These are phyloP conservation scores for Lojkania enalia DNA, from an alignment of 2,329 filamentous ascomycete genomes.

Conservation along the genomic window DNA sequence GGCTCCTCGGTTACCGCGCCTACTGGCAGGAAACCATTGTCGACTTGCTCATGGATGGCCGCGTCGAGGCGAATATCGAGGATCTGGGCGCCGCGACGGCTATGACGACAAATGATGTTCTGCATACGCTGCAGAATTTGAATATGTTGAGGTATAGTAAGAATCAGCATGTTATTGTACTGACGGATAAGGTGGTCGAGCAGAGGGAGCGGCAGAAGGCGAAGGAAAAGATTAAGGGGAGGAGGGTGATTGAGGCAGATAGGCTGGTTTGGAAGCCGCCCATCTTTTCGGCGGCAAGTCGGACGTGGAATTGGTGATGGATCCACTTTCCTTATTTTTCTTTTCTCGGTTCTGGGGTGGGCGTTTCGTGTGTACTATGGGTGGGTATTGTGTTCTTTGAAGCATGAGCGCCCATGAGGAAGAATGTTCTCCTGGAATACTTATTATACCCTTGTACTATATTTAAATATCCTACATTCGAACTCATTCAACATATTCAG, in stretches of 20 bases:
- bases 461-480: too few relatives aligned
- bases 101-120: conserved; percentile 97
- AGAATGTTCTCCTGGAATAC: too few relatives aligned
- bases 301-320: conserved; percentile 97
- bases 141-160: conserved; percentile 97
- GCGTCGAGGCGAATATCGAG: conserved; percentile 80
- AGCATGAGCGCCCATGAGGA: too few relatives aligned
- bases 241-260: conserved; percentile 74
- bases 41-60: conserved; percentile 72
- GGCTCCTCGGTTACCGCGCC: conserved; percentile 89
- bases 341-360: too few relatives aligned
- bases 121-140: conserved; percentile 89
- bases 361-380: too few relatives aligned
- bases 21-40: conserved; percentile 98
- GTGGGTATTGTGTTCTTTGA: too few relatives aligned
- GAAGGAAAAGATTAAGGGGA: conserved; percentile 78
- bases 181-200: conserved; percentile 79
- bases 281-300: conserved; percentile 83
- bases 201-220: conserved; percentile 71
- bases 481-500: too few relatives aligned
- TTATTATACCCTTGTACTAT: too few relatives aligned
- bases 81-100: conserved; percentile 76
- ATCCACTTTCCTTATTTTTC: too few relatives aligned
- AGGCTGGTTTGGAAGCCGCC: conserved; percentile 94
- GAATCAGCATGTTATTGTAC: conserved; percentile 93